phyloP scores from a whole-genome alignment of 2,329 filamentous ascomycete species.

The Furcasterigmium furcatum region DNA sequence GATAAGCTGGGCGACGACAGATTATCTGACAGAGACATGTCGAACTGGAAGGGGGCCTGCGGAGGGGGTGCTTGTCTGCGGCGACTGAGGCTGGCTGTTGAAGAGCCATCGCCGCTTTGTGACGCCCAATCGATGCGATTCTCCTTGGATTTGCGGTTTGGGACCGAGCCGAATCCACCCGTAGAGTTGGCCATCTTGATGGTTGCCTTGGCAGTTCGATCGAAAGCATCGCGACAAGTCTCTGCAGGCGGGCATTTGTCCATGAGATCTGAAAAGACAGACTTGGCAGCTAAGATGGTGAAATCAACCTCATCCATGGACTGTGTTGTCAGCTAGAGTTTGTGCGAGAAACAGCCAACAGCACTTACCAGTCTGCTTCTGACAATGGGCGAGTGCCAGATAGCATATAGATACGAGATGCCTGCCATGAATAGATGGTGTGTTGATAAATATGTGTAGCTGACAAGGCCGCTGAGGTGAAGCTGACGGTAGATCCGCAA shows the following conservation, averaged over 20 bases:
- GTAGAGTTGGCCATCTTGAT: constrained; percentile 92
- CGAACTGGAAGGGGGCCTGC: constrained; percentile 22
- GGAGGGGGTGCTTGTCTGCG: constrained; percentile 15
- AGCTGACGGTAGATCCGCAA: constrained; percentile 86
- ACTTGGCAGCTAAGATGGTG: constrained; percentile 88
- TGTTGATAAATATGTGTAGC: constrained; percentile 93
- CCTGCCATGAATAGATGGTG: constrained; percentile 98
- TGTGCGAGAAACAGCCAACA: background rate
- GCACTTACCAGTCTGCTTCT: constrained; percentile 75
- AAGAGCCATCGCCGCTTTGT: constrained; percentile 17
- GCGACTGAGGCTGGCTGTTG: constrained; percentile 15
- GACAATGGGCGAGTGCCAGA: constrained; percentile 92
- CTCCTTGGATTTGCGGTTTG: constrained; percentile 8
- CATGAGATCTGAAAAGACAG: constrained; percentile 85
- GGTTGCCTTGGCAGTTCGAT: constrained; percentile 91
- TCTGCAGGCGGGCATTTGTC: constrained; percentile 94
- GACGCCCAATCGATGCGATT: constrained; percentile 23
- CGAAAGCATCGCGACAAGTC: constrained; percentile 91
- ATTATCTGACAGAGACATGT: constrained; percentile 32
- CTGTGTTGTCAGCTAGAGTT: constrained; percentile 36
- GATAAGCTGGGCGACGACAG: constrained; percentile 38
- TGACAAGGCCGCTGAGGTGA: constrained; percentile 83
- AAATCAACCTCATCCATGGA: constrained; percentile 97
- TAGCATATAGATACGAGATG: constrained; percentile 92
- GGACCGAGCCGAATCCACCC: constrained; percentile 65